These are phyloP conservation scores for Hura crepitans DNA, from an alignment of 441 rosid genomes.

Conservation along the genomic window DNA sequence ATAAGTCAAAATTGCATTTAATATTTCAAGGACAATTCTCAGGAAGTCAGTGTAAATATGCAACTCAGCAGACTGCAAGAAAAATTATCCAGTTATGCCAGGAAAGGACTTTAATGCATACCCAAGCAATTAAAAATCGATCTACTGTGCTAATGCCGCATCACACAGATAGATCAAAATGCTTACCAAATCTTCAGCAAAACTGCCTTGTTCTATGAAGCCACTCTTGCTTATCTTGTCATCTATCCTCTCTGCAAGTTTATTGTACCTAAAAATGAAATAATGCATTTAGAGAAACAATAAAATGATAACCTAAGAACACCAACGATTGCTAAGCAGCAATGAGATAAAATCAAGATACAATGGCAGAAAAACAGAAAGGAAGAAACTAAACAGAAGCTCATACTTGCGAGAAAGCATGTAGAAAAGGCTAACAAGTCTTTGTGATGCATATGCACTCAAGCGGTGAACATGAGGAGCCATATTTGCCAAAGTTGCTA, in stretches of 20 bases:
- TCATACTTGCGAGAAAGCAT: slow-evolving; percentile 97
- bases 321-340: slow-evolving; percentile 10
- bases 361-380: background rate
- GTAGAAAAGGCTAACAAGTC: slow-evolving; percentile 93
- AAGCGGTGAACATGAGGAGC: slow-evolving; percentile 96
- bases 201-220: slow-evolving; percentile 45
- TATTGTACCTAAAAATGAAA: slow-evolving; percentile 66
- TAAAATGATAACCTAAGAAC: slow-evolving; percentile 8
- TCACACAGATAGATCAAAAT: slow-evolving; percentile 18
- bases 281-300: slow-evolving; percentile 21
- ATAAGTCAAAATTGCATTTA: slow-evolving; percentile 91
- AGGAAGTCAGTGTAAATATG: slow-evolving; percentile 95
- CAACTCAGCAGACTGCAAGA: slow-evolving; percentile 81
- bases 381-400: slow-evolving; percentile 2
- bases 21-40: slow-evolving; percentile 92
- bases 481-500: slow-evolving; percentile 98
- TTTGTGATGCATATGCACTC: slow-evolving; percentile 98
- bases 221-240: slow-evolving; percentile 54
- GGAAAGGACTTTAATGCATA: slow-evolving; percentile 12
- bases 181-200: slow-evolving; percentile 73
- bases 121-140: slow-evolving; percentile 10
- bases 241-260: slow-evolving; percentile 65
- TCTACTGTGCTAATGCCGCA: background rate
- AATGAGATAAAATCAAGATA: slow-evolving; percentile 5
- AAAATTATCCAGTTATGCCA: slow-evolving; percentile 26